These are phyloP conservation scores for Pelargonium hybrid DNA, from an alignment of 441 rosid genomes.

Conservation along the genomic window DNA sequence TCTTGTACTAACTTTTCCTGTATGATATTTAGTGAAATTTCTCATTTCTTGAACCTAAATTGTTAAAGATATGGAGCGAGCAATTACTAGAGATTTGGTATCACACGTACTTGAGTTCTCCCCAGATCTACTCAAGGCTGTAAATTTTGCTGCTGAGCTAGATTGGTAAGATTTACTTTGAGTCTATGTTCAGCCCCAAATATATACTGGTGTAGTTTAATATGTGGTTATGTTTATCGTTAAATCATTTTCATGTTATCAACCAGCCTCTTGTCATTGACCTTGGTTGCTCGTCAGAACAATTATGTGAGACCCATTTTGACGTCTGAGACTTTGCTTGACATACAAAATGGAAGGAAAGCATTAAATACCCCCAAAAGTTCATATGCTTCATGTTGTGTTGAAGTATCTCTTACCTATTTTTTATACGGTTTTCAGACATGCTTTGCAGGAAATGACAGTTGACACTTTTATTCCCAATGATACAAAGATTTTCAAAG, in stretches of 20 bases:
- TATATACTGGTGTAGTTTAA: background rate
- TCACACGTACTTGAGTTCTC: slow-evolving; percentile 64
- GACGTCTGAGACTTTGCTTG: slow-evolving; percentile 56
- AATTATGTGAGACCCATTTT: slow-evolving; percentile 78
- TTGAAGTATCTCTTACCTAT: background rate
- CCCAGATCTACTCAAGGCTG: slow-evolving; percentile 61
- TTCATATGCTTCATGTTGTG: background rate
- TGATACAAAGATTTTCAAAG: slow-evolving; percentile 53
- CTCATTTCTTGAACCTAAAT: slow-evolving; percentile 14
- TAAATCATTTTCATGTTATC: slow-evolving; percentile 20
- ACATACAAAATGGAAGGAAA: slow-evolving; percentile 83
- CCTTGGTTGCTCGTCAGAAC: slow-evolving; percentile 82
- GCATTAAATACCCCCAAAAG: slow-evolving; percentile 2
- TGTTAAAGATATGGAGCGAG: slow-evolving; percentile 84
- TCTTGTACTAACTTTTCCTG: background rate
- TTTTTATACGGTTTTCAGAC: slow-evolving; percentile 39
- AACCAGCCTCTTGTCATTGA: slow-evolving; percentile 67
- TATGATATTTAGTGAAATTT: background rate
- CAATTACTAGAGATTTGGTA: slow-evolving; percentile 76
- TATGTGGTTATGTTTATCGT: slow-evolving; percentile 4
- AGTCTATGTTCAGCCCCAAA: background rate
- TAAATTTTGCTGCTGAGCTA: slow-evolving; percentile 78
- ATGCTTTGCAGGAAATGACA: slow-evolving; percentile 95
- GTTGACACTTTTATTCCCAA: slow-evolving; percentile 95
- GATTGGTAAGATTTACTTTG: slow-evolving; percentile 58